Base-by-base conservation (phyloP, 768 basidiomycete species). In the Auriscalpium orientale region DNA sequence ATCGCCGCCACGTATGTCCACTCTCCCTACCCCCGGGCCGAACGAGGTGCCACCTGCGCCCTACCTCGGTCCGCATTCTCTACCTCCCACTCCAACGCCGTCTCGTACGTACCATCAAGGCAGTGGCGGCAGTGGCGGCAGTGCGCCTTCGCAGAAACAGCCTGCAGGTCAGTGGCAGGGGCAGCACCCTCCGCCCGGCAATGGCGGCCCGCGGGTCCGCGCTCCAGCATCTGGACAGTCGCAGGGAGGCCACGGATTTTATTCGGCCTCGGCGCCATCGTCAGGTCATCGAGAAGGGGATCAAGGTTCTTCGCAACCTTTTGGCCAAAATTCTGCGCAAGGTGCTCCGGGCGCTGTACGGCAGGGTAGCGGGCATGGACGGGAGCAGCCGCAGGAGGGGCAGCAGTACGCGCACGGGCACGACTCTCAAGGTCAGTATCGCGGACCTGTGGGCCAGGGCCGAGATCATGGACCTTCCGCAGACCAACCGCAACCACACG, bases 11-110 rank as follows among this genome's bases (percentile, higher is more conserved):
- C 70, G 74, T 60, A 80, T 77, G 79, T 68, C 74, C 22, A 79
- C 80, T 10, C 67, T 81, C 15, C 79, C 83, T 37, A 85, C 87
- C 7, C 85, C 85, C 28, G 80, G 75, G 13, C 77, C 79, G 1
- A 61, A 81, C 59, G 84, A 89, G 62, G 47, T 84, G 13, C 87
- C 87, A 33, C 73, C 82, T 47, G 79, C 84, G 56, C 87, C 87
- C 16, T 75, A 76, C 38, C 63, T 74, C n/a, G 74, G 68, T 12
- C 61, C 65, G 36, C 66, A 65, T 11, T 66, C 66, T 3, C 58
- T 63, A 15, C 66, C 64, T 34, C 62, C 65, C 4, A 59, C 68
- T 15, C 62, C 63, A 20, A 56, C 66, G 21, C 53, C 63, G 40
- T 43, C 7, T 3, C 40, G 40, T 43, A 15, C 40, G 40, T 48